Evolutionary conservation across 805 yeast genomes (phyloP).

Genomic region (Wickerhamiella domercqiae): DNA sequence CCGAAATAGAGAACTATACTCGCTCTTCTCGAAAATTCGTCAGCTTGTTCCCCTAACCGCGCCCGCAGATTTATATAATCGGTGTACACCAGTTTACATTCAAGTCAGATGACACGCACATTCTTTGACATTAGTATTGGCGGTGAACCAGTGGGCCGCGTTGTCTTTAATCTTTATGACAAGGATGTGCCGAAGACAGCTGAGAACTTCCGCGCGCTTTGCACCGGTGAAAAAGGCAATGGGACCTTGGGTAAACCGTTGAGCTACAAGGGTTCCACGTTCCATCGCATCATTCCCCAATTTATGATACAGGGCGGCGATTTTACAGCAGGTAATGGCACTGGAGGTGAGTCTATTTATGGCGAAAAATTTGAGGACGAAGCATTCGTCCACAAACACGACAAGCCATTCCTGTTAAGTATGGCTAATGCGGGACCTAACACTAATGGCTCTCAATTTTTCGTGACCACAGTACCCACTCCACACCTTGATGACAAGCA

Average conservation of each 20-base stretch:
- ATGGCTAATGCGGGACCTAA: slow-evolving; percentile 97
- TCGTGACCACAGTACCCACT: slow-evolving; percentile 81
- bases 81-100: no score
- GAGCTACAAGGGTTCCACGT: slow-evolving; percentile 67
- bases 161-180: slow-evolving; percentile 53
- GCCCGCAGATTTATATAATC: no score
- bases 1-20: no score
- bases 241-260: slow-evolving; percentile 49
- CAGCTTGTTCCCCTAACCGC: no score
- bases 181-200: slow-evolving; percentile 80
- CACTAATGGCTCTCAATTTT: slow-evolving; percentile 93
- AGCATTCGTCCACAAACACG: slow-evolving; percentile 61
- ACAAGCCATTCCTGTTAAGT: slow-evolving; percentile 71
- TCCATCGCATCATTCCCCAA: slow-evolving; percentile 75
- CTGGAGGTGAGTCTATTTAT: slow-evolving; percentile 72
- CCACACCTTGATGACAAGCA: slow-evolving; percentile 94
- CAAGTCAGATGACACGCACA: slow-evolving; percentile 8
- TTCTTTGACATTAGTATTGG: slow-evolving; percentile 60
- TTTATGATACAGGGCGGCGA: slow-evolving; percentile 96
- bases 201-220: slow-evolving; percentile 74
- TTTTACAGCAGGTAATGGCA: slow-evolving; percentile 56
- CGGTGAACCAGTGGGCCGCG: slow-evolving; percentile 53
- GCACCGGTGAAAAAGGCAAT: slow-evolving; percentile 75
- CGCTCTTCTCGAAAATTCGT: no score
- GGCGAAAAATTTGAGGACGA: slow-evolving; percentile 88